A percentile compares a stretch with the other conserved stretches of the same genome.
These are phyloP conservation scores for Trifolium subterraneum DNA, from an alignment of 306 rosid species.

Conservation along the genomic window DNA sequence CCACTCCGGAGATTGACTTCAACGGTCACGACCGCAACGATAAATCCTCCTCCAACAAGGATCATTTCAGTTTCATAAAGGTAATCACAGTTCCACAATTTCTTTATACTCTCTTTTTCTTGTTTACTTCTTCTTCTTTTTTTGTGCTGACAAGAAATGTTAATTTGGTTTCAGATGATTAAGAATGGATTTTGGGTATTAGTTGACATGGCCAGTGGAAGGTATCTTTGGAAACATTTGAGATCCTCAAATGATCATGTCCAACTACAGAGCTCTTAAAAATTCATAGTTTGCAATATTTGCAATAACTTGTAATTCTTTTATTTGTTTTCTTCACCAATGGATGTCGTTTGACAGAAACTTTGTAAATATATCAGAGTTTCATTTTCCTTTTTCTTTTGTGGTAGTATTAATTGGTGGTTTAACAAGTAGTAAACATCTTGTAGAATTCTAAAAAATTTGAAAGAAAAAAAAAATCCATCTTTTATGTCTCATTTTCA, in stretches of 20 bases:
- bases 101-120: background rate
- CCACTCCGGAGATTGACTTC: constrained; percentile 43
- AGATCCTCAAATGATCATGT: constrained; percentile 40
- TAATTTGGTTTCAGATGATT: constrained; percentile 50
- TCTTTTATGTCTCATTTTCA: constrained; percentile 3
- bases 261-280: constrained; percentile 42
- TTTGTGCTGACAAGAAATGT: constrained; percentile 21
- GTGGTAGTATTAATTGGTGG: background rate
- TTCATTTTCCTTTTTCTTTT: background rate
- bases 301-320: constrained; percentile 32
- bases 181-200: constrained; percentile 65
- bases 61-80: constrained; percentile 41
- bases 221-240: constrained; percentile 74
- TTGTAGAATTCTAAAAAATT: constrained; percentile 20
- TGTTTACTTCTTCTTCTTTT: background rate
- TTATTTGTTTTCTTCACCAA: constrained; percentile 2
- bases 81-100: constrained; percentile 32
- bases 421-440: background rate
- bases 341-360: background rate
- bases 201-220: constrained; percentile 85
- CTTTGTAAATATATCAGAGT: constrained; percentile 36
- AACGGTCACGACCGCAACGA: background rate
- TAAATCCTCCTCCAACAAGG: constrained; percentile 34
- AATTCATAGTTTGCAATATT: background rate
- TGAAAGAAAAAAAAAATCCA: background rate